These are phyloP conservation scores for Cerioporus squamosus DNA, from an alignment of 1,284 basidiomycete genomes.

Conservation along the genomic window DNA sequence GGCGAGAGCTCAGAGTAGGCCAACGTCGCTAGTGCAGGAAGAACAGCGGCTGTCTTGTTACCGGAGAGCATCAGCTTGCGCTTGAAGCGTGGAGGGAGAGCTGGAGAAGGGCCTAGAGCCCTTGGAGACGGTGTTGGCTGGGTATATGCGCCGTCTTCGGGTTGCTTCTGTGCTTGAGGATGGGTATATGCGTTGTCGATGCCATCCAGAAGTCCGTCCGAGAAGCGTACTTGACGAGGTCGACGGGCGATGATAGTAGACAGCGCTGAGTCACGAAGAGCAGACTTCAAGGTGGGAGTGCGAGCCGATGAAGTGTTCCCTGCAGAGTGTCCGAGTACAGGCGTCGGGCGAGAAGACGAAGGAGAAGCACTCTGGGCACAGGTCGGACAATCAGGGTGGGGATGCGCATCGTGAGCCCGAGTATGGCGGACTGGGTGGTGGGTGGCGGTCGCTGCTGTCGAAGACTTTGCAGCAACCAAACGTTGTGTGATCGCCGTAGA, in stretches of 20 bases:
- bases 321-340: background rate
- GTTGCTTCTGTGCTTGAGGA: background rate
- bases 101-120: background rate
- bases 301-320: background rate
- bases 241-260: background rate
- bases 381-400: constrained; percentile 12
- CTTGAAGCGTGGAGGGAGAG: background rate
- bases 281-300: constrained; percentile 5
- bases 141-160: background rate
- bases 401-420: constrained; percentile 16
- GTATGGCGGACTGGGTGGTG: constrained; percentile 15
- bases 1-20: background rate
- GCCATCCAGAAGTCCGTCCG: background rate
- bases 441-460: background rate
- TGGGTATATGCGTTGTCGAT: constrained; percentile 3
- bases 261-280: background rate
- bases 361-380: background rate
- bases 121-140: too few relatives aligned
- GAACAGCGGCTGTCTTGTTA: background rate
- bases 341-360: background rate
- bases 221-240: constrained; percentile 16
- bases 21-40: background rate
- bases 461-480: background rate
- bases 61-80: background rate
- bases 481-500: too few relatives aligned